Base-by-base conservation (phyloP, 1,284 basidiomycete genomes). In the Ustilago cynodontis region DNA sequence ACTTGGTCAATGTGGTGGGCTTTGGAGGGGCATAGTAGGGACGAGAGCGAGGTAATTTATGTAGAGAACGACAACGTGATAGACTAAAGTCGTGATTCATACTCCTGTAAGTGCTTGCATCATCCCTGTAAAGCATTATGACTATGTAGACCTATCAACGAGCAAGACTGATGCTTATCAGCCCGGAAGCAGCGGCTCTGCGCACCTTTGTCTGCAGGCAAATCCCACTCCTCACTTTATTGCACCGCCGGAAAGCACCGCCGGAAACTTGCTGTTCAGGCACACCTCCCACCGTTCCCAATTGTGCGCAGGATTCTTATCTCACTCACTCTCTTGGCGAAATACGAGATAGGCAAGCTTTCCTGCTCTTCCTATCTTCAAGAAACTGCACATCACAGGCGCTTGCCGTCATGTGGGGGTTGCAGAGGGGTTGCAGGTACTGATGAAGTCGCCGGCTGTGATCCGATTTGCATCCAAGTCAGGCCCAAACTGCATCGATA, bases 381-480 rank as follows among this genome's bases (percentile, higher is more conserved):
- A 33, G 11, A 11, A 33, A 41, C 6, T 16, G 16, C 18, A 6
- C 16, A 41, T 41, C 37, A 43, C 41, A 20, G 18, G 3, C 41
- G 20, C 41, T 7, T 11, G 41, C 41, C 9, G 18, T 43, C n/a
- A n/a, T 43, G 41, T 43, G 41, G 41, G n/a, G 8, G 41, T 11
- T n/a, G n/a, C n/a, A n/a, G n/a, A n/a, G n/a, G n/a, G n/a, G n/a
- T 7, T 20, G 20, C 7, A 1, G 4, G 9, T n/a, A 14, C n/a
- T 43, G 41, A 43, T 43, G 41, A 43, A 43, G 41, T 43, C 41
- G 41, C 41, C 41, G 41, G 41, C 20, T 43, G 41, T 16, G n/a
- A 20, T 43, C 41, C 41, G 7, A 20, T 43, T 43, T 3, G 37
- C 37, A n/a, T n/a, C 31, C 11, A 33, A 11, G 11, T 11, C 11